Percentiles rank a stretch among this genome's conserved stretches.
phyloP scores from a whole-genome alignment of 257 asterid genomes.

The Striga asiatica region DNA sequence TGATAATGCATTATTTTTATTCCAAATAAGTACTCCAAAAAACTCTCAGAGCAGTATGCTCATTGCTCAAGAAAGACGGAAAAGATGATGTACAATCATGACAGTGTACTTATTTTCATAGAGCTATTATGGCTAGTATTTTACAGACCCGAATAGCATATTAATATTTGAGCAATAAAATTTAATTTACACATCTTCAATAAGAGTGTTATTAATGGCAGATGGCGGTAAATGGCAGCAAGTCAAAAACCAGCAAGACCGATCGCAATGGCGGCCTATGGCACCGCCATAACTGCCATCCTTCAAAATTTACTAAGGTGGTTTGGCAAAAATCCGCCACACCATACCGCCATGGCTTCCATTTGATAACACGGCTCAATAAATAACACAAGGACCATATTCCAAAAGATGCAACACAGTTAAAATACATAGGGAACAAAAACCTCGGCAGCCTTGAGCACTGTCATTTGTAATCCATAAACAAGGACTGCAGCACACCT shows the following conservation, averaged over 20 bases:
- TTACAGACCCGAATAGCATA: background rate
- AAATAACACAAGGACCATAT: background rate
- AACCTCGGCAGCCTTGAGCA: constrained; percentile 98
- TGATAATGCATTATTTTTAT: background rate
- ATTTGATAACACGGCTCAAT: too few species aligned
- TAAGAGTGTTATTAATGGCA: too few species aligned
- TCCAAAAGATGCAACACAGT: background rate
- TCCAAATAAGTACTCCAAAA: background rate
- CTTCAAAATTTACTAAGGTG: too few species aligned
- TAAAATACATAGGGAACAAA: constrained; percentile 14
- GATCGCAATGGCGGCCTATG: too few species aligned
- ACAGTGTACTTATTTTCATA: background rate
- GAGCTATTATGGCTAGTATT: background rate
- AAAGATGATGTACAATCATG: background rate
- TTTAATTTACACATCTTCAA: background rate
- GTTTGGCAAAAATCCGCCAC: too few species aligned
- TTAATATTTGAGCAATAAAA: background rate
- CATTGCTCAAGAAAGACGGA: background rate
- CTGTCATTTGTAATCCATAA: constrained; percentile 76
- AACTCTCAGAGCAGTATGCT: background rate
- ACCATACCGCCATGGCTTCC: too few species aligned
- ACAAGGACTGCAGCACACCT: constrained; percentile 87
- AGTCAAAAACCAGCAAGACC: too few species aligned
- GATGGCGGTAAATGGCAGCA: too few species aligned
- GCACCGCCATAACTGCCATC: too few species aligned